Evolutionary conservation across 176 grass and related monocot species (phyloP).

Genomic region (Musa itinerans): DNA sequence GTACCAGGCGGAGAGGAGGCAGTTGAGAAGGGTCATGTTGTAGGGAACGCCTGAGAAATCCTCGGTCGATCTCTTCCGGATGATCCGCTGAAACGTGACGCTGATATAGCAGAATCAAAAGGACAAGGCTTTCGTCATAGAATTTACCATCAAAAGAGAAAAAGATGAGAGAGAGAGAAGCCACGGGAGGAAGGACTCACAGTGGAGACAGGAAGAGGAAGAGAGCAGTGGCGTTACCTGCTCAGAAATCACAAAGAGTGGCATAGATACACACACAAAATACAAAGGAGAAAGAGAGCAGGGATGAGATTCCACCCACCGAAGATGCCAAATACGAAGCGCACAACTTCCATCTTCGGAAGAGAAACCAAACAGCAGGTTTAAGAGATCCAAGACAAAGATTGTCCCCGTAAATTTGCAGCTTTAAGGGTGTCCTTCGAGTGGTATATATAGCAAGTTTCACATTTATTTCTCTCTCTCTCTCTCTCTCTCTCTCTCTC

Average conservation of each 20-base stretch:
- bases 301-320: neutral
- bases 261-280: neutral
- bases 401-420: too few species aligned
- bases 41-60: constrained; percentile 97
- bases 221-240: constrained; percentile 21
- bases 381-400: too few species aligned
- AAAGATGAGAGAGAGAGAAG: neutral
- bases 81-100: constrained; percentile 87
- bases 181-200: neutral
- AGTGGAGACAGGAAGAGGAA: constrained; percentile 24
- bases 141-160: neutral
- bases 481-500: too few species aligned
- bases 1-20: constrained; percentile 93
- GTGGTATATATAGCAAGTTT: too few species aligned
- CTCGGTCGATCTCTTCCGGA: constrained; percentile 65
- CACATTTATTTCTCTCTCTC: too few species aligned
- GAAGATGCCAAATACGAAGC: constrained; percentile 23
- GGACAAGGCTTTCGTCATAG: neutral
- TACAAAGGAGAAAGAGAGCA: neutral
- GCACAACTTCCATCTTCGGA: constrained; percentile 3
- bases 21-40: constrained; percentile 98
- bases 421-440: too few species aligned
- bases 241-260: neutral
- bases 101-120: constrained; percentile 21
- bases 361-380: too few species aligned